phyloP scores from a whole-genome alignment of 1,284 basidiomycete genomes.

The Ustilago loliicola region DNA sequence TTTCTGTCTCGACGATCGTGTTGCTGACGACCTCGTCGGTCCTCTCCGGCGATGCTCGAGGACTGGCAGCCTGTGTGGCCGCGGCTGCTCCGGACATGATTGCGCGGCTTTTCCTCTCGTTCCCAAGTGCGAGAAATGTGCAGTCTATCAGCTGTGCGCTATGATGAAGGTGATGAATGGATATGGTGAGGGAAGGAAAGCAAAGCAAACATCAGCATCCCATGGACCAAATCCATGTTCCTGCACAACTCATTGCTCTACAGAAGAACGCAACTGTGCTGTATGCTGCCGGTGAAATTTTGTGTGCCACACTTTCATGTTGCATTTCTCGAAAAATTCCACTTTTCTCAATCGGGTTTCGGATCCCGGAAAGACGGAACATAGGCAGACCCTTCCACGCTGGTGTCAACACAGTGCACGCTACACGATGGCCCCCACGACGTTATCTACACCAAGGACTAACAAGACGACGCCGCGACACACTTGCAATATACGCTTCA shows the following conservation, averaged over 20 bases:
- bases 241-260: not conserved
- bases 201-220: not conserved
- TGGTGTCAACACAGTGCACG: not conserved
- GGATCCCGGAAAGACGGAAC: conserved; percentile 17
- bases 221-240: not conserved
- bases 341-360: conserved; percentile 12
- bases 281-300: conserved; percentile 21
- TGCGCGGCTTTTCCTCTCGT: not conserved
- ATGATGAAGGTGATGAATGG: not conserved
- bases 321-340: conserved; percentile 25
- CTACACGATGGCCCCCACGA: not conserved
- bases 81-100: conserved; percentile 11
- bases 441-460: not conserved
- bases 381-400: conserved; percentile 23
- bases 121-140: not conserved
- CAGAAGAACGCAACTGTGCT: not conserved
- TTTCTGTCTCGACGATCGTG: not conserved
- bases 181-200: not conserved
- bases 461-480: no score
- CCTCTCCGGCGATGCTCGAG: not conserved
- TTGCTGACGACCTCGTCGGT: not conserved
- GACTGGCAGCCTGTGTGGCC: not conserved
- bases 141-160: not conserved
- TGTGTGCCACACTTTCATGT: conserved; percentile 11
- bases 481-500: not conserved